Conservation (phyloP, 352 stramenopile genomes). For the Phytophthora pisi region DNA sequence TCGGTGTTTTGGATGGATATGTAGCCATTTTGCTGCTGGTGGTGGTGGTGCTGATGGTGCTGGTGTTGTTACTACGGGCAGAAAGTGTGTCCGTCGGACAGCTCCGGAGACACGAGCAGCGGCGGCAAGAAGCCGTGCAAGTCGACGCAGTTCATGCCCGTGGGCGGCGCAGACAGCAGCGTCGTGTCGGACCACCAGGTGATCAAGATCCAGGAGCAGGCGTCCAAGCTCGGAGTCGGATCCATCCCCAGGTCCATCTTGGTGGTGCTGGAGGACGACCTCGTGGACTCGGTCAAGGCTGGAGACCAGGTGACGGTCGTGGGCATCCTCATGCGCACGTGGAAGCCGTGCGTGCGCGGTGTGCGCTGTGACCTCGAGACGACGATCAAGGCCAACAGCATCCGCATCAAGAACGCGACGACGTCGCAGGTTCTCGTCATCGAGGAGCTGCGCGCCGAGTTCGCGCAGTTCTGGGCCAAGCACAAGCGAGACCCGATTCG, state of each 20-base stretch:
- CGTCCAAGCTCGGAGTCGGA: slow-evolving; percentile 90
- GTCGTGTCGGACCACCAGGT: slow-evolving; percentile 88
- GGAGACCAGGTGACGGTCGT: slow-evolving; percentile 96
- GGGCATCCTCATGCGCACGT: slow-evolving; percentile 94
- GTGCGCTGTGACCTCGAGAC: slow-evolving; percentile 92
- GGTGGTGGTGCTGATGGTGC: slow-evolving; percentile 3
- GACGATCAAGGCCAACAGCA: slow-evolving; percentile 83
- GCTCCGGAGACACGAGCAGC: slow-evolving; percentile 29
- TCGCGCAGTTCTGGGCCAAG: slow-evolving; percentile 91
- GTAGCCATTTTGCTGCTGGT: neutral
- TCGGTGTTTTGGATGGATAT: slow-evolving; percentile 5
- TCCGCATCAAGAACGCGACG: slow-evolving; percentile 69
- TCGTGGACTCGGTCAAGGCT: slow-evolving; percentile 88
- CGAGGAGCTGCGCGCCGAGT: slow-evolving; percentile 89
- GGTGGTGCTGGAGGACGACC: slow-evolving; percentile 93
- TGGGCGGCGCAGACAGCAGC: slow-evolving; percentile 49
- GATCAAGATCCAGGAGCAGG: slow-evolving; percentile 97
- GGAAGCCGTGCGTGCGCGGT: slow-evolving; percentile 78
- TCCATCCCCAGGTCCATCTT: slow-evolving; percentile 94
- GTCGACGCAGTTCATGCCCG: slow-evolving; percentile 72
- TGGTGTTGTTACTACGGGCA: slow-evolving; percentile 18
- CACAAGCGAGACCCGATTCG: slow-evolving; percentile 51
- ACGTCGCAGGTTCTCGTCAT: slow-evolving; percentile 69
- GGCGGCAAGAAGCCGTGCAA: slow-evolving; percentile 73
- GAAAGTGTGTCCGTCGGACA: slow-evolving; percentile 60